phyloP scores from a whole-genome alignment of 306 rosid genomes.

The Adenanthera pavonina region DNA sequence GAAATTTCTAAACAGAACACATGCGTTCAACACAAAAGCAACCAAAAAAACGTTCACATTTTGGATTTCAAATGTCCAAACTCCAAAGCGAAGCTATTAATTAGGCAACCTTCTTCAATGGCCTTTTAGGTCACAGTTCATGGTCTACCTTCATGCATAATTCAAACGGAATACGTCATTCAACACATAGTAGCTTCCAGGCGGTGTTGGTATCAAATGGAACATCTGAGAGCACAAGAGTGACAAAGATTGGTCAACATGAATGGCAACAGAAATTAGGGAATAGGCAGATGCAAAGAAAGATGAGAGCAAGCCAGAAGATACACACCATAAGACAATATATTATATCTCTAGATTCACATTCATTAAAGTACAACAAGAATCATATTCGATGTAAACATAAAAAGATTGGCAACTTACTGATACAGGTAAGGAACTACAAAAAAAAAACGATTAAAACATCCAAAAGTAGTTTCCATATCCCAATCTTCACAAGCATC shows the following conservation, averaged over 20 bases:
- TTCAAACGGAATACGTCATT: slow-evolving; percentile 96
- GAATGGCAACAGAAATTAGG: not conserved
- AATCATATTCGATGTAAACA: not conserved
- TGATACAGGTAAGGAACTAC: not conserved
- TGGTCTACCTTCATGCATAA: slow-evolving; percentile 68
- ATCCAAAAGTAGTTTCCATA: not conserved
- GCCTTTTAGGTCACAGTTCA: slow-evolving; percentile 35
- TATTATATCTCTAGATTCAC: slow-evolving; percentile 27
- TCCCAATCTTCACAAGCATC: not conserved
- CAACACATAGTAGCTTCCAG: slow-evolving; percentile 84
- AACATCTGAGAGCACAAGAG: slow-evolving; percentile 73
- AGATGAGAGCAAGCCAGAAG: not conserved
- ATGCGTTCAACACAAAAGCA: slow-evolving; percentile 46
- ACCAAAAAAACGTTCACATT: slow-evolving; percentile 45
- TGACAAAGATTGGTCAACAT: slow-evolving; percentile 14
- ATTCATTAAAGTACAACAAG: not conserved
- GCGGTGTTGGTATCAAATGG: slow-evolving; percentile 95
- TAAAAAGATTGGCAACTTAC: not conserved
- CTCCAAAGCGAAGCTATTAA: slow-evolving; percentile 42
- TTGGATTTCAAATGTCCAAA: slow-evolving; percentile 47
- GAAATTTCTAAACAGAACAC: slow-evolving; percentile 41
- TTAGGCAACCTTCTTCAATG: slow-evolving; percentile 37
- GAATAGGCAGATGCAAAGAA: not conserved
- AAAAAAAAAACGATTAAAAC: not conserved
- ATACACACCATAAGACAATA: not conserved